Base-by-base conservation (phyloP, 2,329 filamentous ascomycete genomes). In the Stachybotrys echinatus region DNA sequence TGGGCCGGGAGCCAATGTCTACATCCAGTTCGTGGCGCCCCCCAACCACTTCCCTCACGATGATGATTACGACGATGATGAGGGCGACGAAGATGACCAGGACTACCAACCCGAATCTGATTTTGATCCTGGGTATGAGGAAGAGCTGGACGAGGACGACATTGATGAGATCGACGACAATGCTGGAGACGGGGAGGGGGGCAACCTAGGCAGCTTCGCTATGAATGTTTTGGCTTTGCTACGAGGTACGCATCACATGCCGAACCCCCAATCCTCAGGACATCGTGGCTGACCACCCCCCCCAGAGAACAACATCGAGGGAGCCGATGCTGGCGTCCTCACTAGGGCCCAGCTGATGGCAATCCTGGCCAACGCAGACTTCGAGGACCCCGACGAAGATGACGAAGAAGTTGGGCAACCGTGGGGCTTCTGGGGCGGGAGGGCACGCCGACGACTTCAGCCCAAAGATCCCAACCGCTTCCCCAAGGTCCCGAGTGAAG, bases 401-500 rank as follows among this genome's bases (percentile, higher is more conserved):
- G 70, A 72, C 4, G 61, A 65, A 2, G 63, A 64, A 4, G 10
- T 14, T 5, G 38, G 38, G 17, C 38, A 2, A n/a, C 56, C 65
- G 23, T 45, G 62, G 10, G 50, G 70, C 45, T 68, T 74, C 46
- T 72, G 74, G 58, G 69, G 75, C 39, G 65, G 74, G 31, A 69
- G 77, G 44, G 73, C 77, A 48, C 64, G 68, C 19, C 62, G 63
- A 2, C 64, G 68, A 18, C 62, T 62, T 10, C 56, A 56, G 2
- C 60, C 59, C 8, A 73, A 67, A n/a, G 77, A 83, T 51, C 76
- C 76, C 2, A 68, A 83, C 54, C 72, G 81, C 42, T 92, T 92
- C 52, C 89, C 92, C n/a, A 88, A 88, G 58, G 83, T 96, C 0
- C 92, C 92, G 0, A 96, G 86, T 60, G 83, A 88, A 12, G 77